These are phyloP conservation scores for Colletotrichum cordylinicola DNA, from an alignment of 2,329 filamentous ascomycete genomes.

Conservation along the genomic window DNA sequence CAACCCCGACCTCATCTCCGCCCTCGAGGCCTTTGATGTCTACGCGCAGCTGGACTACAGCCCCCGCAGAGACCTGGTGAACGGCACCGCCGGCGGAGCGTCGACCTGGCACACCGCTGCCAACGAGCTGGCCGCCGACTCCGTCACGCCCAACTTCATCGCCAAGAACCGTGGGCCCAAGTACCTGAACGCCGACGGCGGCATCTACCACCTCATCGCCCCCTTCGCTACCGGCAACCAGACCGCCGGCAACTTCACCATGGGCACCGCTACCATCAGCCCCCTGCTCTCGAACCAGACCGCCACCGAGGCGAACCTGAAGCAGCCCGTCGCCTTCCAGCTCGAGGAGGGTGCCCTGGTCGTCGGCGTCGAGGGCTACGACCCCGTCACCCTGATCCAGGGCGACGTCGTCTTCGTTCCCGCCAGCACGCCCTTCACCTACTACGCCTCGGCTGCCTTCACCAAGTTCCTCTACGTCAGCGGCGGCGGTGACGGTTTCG, in stretches of 20 bases:
- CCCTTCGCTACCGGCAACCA: slow-evolving; percentile 46
- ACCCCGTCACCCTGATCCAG: slow-evolving; percentile 24
- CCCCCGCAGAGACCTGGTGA: slow-evolving; percentile 43
- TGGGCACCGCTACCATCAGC: slow-evolving; percentile 46
- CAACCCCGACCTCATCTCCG: slow-evolving; percentile 35
- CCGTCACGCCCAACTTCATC: slow-evolving; percentile 43
- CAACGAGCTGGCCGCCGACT: slow-evolving; percentile 36
- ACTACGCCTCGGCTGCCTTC: slow-evolving; percentile 27
- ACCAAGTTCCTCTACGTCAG: slow-evolving; percentile 33
- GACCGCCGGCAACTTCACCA: slow-evolving; percentile 45
- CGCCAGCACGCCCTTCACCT: slow-evolving; percentile 23
- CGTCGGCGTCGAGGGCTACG: slow-evolving; percentile 27
- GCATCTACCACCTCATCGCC: slow-evolving; percentile 46
- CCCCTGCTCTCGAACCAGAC: slow-evolving; percentile 1
- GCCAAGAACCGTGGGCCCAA: slow-evolving; percentile 52
- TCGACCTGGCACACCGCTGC: slow-evolving; percentile 42
- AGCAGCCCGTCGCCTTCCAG: slow-evolving; percentile 26
- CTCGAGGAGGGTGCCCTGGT: slow-evolving; percentile 30
- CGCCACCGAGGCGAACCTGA: background rate
- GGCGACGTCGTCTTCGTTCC: slow-evolving; percentile 33
- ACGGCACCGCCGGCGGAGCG: slow-evolving; percentile 41
- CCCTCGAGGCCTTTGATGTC: slow-evolving; percentile 47
- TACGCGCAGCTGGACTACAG: slow-evolving; percentile 44
- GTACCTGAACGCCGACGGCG: slow-evolving; percentile 41
- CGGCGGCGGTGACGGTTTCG: slow-evolving; percentile 27